Evolutionary conservation across 345 rosid genomes (phyloP).

Genomic region (Atalantia buxifolia): DNA sequence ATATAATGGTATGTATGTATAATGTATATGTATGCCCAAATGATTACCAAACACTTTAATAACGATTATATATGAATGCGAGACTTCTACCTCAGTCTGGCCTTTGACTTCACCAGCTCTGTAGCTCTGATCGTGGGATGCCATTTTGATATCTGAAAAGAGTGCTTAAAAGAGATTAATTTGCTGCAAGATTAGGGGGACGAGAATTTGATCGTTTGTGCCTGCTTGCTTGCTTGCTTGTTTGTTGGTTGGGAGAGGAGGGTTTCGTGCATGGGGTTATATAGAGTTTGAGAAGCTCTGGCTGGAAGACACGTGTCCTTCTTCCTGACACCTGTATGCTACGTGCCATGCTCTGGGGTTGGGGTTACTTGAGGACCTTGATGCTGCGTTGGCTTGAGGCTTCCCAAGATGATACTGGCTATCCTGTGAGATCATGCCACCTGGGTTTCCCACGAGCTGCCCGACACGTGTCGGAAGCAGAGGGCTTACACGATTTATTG

Average conservation of each 20-base stretch:
- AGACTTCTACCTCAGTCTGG: slow-evolving; percentile 37
- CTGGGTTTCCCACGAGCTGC: no score
- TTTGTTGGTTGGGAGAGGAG: no score
- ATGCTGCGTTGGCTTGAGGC: not conserved
- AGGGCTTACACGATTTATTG: not conserved
- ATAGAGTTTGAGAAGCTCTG: not conserved
- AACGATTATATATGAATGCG: no score
- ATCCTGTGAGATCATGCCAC: not conserved
- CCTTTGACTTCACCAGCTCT: slow-evolving; percentile 57
- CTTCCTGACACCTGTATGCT: slow-evolving; percentile 22
- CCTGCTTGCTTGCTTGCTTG: not conserved
- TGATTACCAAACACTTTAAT: no score
- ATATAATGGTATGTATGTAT: no score
- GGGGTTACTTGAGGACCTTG: not conserved
- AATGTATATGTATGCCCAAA: no score
- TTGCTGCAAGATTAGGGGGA: not conserved
- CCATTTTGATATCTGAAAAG: slow-evolving; percentile 32
- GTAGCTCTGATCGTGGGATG: slow-evolving; percentile 47
- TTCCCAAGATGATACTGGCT: not conserved
- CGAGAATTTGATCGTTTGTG: not conserved
- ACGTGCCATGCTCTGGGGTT: slow-evolving; percentile 14
- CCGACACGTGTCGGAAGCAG: not conserved
- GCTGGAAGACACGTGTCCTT: slow-evolving; percentile 13
- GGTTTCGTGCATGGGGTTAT: not conserved
- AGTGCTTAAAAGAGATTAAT: not conserved